These are phyloP conservation scores for Coniella lustricola DNA, from an alignment of 2,329 filamentous ascomycete genomes.

Conservation along the genomic window DNA sequence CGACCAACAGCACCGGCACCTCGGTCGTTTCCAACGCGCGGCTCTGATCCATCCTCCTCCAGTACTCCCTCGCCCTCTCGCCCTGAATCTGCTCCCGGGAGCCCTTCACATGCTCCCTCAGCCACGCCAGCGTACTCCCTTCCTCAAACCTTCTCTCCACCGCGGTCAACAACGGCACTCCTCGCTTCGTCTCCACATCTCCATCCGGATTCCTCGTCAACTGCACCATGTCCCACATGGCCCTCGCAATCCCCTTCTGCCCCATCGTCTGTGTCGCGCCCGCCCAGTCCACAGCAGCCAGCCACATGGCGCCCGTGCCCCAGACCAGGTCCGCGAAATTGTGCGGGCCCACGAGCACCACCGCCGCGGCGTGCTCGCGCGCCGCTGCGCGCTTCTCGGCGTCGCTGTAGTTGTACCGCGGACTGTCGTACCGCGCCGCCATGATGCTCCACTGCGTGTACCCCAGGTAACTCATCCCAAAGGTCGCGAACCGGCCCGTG, in stretches of 20 bases:
- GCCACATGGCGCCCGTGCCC: constrained; percentile 16
- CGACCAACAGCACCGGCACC: constrained; percentile 3
- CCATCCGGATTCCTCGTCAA: background rate
- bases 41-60: constrained; percentile 8
- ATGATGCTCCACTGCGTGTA: constrained; percentile 20
- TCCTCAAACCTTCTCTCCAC: constrained; percentile 1
- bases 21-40: background rate
- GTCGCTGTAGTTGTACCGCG: too few species aligned
- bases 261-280: background rate
- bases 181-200: background rate
- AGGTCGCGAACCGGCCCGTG: constrained; percentile 18
- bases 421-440: constrained; percentile 6
- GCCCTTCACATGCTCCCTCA: constrained; percentile 6
- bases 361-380: constrained; percentile 15
- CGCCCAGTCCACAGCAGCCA: constrained; percentile 7
- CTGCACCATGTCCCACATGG: background rate
- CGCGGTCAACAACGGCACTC: constrained; percentile 7
- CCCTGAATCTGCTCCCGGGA: background rate
- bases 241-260: background rate
- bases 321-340: constrained; percentile 14
- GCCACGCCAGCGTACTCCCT: background rate
- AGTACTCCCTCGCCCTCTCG: background rate
- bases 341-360: constrained; percentile 10
- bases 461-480: constrained; percentile 17
- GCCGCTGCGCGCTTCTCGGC: too few species aligned